Base-by-base conservation (phyloP, 192 early-diverging fungal species). In the Podila minutissima region DNA sequence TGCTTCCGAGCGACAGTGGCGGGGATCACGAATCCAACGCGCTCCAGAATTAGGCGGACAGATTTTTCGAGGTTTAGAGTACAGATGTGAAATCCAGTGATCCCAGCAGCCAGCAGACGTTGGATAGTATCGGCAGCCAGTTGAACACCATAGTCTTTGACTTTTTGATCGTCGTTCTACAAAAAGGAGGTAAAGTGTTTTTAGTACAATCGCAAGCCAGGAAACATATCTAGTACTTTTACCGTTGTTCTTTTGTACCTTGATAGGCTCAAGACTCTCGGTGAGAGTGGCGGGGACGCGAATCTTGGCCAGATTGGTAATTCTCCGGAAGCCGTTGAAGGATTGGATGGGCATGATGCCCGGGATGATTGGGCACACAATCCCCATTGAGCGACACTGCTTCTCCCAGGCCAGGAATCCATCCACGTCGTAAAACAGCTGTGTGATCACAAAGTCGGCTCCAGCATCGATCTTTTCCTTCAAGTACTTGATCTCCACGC, bases 271-370 rank as follows among this genome's bases (percentile, higher is more conserved):
- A 51, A 96, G 72, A 35, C 82, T 91, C 4, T 83, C 82, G 61
- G 86, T 62, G 22, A 96, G 87, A 10, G 82, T 22, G 10, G 81
- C 53, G 15, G 95, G 95, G 10, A 96, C 92, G 35, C 75, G 74
- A 15, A 92, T 91, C 67, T 94, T 93, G 68, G 89, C 91, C 20
- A 95, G 83, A 22, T 89, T 88, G 26, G 92, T 94, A 88, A 96
- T 95, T 64, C 94, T 81, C 55, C 93, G 87, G 85, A 96, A 96
- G 41, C 91, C 92, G 31, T 88, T 91, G 64, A 90, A 94, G 53
- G 84, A 90, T 67, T 95, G 95, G 64, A 96, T 95, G 50, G 93
- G 93, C 93, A 96, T 95, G 51, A 96, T 90, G 28, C 95, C 95
- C n/a, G 95, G 94, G 33, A 96, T 86, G 75, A 96, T 89, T 31